Evolutionary conservation across 2,329 filamentous ascomycete genomes (phyloP).

Genomic region (Ceratocystis alfenasii): DNA sequence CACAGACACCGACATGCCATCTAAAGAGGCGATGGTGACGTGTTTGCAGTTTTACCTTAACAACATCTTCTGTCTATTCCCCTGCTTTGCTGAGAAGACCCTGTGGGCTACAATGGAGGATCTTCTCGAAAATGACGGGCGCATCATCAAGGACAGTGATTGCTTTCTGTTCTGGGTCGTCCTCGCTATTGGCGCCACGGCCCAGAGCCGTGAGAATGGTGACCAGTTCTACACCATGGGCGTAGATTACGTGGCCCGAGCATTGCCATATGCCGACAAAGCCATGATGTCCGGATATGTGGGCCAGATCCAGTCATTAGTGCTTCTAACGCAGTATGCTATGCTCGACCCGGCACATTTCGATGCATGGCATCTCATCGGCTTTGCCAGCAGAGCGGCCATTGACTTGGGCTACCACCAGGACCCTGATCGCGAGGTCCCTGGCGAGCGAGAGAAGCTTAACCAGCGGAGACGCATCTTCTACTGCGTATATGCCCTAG

Average conservation of each 20-base stretch:
- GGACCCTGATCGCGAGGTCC: slow-evolving; percentile 62
- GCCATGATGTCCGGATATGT: slow-evolving; percentile 78
- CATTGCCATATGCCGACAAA: slow-evolving; percentile 65
- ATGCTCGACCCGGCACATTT: slow-evolving; percentile 85
- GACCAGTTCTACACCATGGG: slow-evolving; percentile 50
- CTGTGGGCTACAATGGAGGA: slow-evolving; percentile 70
- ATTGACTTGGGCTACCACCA: slow-evolving; percentile 89
- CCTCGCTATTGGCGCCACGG: slow-evolving; percentile 66
- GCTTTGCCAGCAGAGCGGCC: slow-evolving; percentile 75
- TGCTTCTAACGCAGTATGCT: slow-evolving; percentile 79
- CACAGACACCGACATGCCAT: slow-evolving; percentile 51
- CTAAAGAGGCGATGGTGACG: slow-evolving; percentile 31
- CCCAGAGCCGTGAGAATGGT: slow-evolving; percentile 57
- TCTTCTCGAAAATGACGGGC: slow-evolving; percentile 58
- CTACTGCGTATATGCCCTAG: slow-evolving; percentile 80
- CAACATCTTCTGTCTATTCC: slow-evolving; percentile 68
- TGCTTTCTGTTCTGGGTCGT: slow-evolving; percentile 84
- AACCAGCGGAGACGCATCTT: slow-evolving; percentile 75
- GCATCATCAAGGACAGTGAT: slow-evolving; percentile 55
- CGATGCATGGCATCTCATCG: slow-evolving; percentile 87
- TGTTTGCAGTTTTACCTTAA: slow-evolving; percentile 75
- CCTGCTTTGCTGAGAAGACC: slow-evolving; percentile 68
- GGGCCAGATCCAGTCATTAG: slow-evolving; percentile 72
- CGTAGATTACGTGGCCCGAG: slow-evolving; percentile 46
- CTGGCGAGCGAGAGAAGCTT: slow-evolving; percentile 55